Evolutionary conservation across 2,329 filamentous ascomycete genomes (phyloP).

Genomic region (Alternaria longipes): DNA sequence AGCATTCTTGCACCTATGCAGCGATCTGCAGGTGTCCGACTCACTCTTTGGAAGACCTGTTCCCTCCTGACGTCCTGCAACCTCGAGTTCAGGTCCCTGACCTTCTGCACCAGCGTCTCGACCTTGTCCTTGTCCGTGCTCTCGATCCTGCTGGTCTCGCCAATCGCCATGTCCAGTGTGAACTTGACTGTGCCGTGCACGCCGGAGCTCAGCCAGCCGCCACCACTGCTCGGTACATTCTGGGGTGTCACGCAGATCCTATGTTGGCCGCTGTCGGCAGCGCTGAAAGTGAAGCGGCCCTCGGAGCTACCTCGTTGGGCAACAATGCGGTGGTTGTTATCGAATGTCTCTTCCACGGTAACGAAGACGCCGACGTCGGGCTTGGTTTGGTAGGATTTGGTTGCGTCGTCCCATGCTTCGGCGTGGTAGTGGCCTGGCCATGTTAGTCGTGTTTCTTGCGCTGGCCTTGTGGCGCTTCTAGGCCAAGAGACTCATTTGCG

Average conservation of each 20-base stretch:
- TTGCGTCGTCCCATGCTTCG: slow-evolving; percentile 80
- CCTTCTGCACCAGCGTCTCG: slow-evolving; percentile 84
- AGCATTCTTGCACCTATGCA: background rate
- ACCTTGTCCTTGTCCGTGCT: slow-evolving; percentile 94
- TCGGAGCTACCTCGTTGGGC: slow-evolving; percentile 78
- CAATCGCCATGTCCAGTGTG: slow-evolving; percentile 89
- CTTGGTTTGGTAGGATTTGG: slow-evolving; percentile 74
- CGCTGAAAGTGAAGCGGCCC: slow-evolving; percentile 94
- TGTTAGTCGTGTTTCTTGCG: slow-evolving; percentile 17
- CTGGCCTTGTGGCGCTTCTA: no score
- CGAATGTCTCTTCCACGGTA: slow-evolving; percentile 95
- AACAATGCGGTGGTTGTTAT: slow-evolving; percentile 96
- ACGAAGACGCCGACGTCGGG: slow-evolving; percentile 84
- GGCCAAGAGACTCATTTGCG: background rate
- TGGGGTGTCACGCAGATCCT: slow-evolving; percentile 91
- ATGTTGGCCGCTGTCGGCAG: slow-evolving; percentile 94
- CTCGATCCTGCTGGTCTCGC: slow-evolving; percentile 93
- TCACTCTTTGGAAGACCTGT: slow-evolving; percentile 93
- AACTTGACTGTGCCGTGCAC: slow-evolving; percentile 82
- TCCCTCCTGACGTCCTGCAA: slow-evolving; percentile 90
- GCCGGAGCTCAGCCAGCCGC: slow-evolving; percentile 75
- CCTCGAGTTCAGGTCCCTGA: slow-evolving; percentile 87
- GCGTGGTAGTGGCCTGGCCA: slow-evolving; percentile 79
- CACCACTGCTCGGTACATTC: slow-evolving; percentile 71
- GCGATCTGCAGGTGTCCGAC: slow-evolving; percentile 15